Evolutionary conservation across 2,329 filamentous ascomycete species (phyloP).

Genomic region (Pseudogymnoascus sp.): DNA sequence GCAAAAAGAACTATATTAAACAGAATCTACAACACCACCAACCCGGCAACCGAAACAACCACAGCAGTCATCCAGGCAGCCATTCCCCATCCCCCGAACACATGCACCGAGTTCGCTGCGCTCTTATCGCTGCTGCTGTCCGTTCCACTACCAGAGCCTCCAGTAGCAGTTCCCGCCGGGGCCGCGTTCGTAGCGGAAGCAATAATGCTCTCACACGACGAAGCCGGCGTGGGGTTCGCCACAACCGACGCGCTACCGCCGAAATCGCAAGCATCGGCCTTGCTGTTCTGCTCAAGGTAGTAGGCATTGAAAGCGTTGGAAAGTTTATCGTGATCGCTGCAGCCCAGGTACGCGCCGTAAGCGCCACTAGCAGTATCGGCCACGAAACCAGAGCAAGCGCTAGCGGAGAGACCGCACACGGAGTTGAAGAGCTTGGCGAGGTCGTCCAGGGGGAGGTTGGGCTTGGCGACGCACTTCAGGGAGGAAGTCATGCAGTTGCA

Average conservation of each 20-base stretch:
- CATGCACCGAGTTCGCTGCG: background rate
- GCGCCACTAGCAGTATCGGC: slow-evolving; percentile 55
- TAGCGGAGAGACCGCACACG: slow-evolving; percentile 41
- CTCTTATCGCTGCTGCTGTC: background rate
- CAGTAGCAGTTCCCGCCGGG: background rate
- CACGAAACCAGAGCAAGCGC: slow-evolving; percentile 18
- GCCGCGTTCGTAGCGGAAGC: background rate
- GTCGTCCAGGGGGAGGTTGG: slow-evolving; percentile 46
- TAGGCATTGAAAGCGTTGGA: slow-evolving; percentile 67
- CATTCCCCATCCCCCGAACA: background rate
- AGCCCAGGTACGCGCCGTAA: slow-evolving; percentile 74
- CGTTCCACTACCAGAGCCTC: background rate
- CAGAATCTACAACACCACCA: background rate
- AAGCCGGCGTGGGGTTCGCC: slow-evolving; percentile 46
- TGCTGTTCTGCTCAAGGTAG: slow-evolving; percentile 23
- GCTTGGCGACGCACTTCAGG: slow-evolving; percentile 60
- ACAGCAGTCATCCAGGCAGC: background rate
- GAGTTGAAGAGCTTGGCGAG: slow-evolving; percentile 59
- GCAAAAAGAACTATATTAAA: background rate
- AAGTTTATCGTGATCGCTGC: slow-evolving; percentile 61
- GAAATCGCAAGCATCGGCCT: slow-evolving; percentile 60
- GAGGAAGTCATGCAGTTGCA: slow-evolving; percentile 78
- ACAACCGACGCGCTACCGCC: slow-evolving; percentile 54
- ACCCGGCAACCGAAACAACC: background rate
- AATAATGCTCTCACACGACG: slow-evolving; percentile 29